A percentile compares a stretch with the other conserved stretches of the same genome.
These are phyloP conservation scores for Nyssa sinensis DNA, from an alignment of 148 eudicot genomes.

Conservation along the genomic window DNA sequence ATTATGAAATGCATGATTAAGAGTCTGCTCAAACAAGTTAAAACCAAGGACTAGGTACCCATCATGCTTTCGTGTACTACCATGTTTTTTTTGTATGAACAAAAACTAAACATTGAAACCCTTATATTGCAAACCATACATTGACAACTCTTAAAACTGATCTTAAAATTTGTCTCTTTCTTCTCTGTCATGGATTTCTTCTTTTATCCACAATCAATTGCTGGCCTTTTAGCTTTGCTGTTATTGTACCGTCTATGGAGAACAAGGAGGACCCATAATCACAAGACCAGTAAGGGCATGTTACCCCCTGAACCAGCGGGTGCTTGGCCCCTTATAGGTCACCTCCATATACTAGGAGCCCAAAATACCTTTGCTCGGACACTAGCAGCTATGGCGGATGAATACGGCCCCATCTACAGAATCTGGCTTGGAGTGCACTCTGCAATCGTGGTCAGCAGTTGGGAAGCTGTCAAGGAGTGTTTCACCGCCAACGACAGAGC, in stretches of 20 bases:
- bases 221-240: neutral
- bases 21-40: no score
- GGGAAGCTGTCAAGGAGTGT: slow-evolving; percentile 11
- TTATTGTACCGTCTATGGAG: neutral
- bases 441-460: neutral
- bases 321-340: slow-evolving; percentile 2
- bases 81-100: no score
- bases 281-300: neutral
- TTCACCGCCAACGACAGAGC: slow-evolving; percentile 6
- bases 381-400: neutral
- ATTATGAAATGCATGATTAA: no score
- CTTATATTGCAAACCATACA: no score
- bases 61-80: no score
- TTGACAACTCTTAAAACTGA: no score
- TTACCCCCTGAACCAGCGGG: neutral
- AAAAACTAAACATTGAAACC: no score
- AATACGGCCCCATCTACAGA: neutral
- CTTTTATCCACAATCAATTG: neutral
- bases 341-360: neutral
- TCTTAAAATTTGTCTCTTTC: no score
- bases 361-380: neutral
- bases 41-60: no score
- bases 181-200: slow-evolving; percentile 12
- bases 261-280: neutral
- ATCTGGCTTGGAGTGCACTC: neutral